phyloP scores from a whole-genome alignment of 164 flowering plant species.

The Macadamia integrifolia region DNA sequence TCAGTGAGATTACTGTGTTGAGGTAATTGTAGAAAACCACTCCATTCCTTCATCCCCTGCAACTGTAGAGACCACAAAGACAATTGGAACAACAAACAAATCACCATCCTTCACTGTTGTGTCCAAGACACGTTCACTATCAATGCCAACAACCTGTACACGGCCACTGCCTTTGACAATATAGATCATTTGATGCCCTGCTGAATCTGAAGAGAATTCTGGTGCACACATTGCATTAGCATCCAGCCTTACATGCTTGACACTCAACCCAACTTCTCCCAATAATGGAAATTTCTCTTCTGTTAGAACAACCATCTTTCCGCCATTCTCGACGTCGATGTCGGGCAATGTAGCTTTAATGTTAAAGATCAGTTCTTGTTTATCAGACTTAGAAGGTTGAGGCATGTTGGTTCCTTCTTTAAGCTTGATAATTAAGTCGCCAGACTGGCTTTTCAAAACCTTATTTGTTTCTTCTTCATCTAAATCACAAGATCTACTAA shows the following conservation, averaged over 20 bases:
- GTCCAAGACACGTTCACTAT: slow-evolving; percentile 48
- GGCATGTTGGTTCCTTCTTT: slow-evolving; percentile 34
- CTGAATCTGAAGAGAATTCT: slow-evolving; percentile 48
- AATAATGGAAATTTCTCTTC: slow-evolving; percentile 51
- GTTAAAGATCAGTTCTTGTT: slow-evolving; percentile 38
- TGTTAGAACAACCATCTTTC: slow-evolving; percentile 44
- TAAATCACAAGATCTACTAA: slow-evolving; percentile 49
- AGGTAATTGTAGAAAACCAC: slow-evolving; percentile 1
- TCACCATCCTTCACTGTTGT: slow-evolving; percentile 42
- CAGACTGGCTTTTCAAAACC: slow-evolving; percentile 43
- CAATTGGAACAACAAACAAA: slow-evolving; percentile 56
- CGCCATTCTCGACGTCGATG: slow-evolving; percentile 49
- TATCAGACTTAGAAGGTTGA: slow-evolving; percentile 36
- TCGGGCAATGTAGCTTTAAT: slow-evolving; percentile 50
- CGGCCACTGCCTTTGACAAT: slow-evolving; percentile 64
- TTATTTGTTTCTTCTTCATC: slow-evolving; percentile 31
- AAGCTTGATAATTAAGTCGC: slow-evolving; percentile 43
- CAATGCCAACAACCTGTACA: slow-evolving; percentile 60
- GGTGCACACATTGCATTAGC: slow-evolving; percentile 62
- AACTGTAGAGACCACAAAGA: slow-evolving; percentile 50
- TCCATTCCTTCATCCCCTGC: slow-evolving; percentile 46
- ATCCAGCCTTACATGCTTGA: slow-evolving; percentile 52
- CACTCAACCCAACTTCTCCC: slow-evolving; percentile 60
- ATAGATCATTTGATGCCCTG: slow-evolving; percentile 57
- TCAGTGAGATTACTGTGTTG: too few species aligned